Evolutionary conservation across 2,329 filamentous ascomycete species (phyloP).

Genomic region (Hirsutella rhossiliensis): DNA sequence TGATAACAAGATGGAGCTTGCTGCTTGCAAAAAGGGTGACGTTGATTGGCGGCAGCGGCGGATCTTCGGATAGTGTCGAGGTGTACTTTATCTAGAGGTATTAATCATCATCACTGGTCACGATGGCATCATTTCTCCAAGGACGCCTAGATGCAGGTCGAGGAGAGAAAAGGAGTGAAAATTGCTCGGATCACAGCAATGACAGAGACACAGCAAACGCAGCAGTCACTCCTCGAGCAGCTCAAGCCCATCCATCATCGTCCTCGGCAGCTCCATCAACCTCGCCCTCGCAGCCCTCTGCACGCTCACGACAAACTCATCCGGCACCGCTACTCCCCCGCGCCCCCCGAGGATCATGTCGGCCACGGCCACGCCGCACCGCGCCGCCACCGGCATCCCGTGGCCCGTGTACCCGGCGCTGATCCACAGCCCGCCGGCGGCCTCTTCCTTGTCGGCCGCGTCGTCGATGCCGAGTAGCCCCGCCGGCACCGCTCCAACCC

Average conservation of each 20-base stretch:
- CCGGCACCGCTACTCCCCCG: constrained; percentile 29
- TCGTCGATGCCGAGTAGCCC: constrained; percentile 29
- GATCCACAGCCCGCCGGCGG: constrained; percentile 42
- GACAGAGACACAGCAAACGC: background rate
- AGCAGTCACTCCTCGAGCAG: background rate
- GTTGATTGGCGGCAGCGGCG: constrained; percentile 11
- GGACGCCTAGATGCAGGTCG: no score
- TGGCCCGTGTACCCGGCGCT: constrained; percentile 60
- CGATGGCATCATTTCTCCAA: no score
- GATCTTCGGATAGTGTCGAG: constrained; percentile 3
- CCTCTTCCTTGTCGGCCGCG: background rate
- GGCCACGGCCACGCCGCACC: constrained; percentile 52
- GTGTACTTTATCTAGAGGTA: background rate
- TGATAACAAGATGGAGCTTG: constrained; percentile 5
- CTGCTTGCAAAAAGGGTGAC: constrained; percentile 12
- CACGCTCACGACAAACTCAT: constrained; percentile 25
- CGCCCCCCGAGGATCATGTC: constrained; percentile 39
- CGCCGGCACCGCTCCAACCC: constrained; percentile 56
- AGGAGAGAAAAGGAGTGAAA: no score
- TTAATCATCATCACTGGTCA: background rate
- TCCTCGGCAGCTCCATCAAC: constrained; percentile 8
- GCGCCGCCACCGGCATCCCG: constrained; percentile 63
- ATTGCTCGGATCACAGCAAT: no score
- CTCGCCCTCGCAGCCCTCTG: constrained; percentile 14
- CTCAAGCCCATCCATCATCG: constrained; percentile 1